A percentile compares a stretch with the other conserved stretches of the same genome.
These are phyloP conservation scores for Globisporangium abappressorium DNA, from an alignment of 352 stramenopile species.

Conservation along the genomic window DNA sequence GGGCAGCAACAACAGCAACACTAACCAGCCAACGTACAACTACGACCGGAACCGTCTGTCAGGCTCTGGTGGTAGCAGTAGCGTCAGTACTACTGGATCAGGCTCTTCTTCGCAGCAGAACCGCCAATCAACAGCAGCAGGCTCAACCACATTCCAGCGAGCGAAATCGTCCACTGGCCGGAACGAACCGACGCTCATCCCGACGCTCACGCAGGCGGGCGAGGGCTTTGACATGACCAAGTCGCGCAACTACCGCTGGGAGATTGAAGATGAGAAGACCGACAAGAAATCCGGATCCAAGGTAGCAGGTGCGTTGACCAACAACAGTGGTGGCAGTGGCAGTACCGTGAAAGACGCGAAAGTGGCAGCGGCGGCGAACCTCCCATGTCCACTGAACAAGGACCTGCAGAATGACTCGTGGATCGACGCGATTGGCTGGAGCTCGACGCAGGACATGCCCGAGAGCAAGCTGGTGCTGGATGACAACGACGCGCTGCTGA, in stretches of 20 bases:
- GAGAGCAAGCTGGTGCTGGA: slow-evolving; percentile 79
- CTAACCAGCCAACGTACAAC: not conserved
- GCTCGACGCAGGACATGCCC: slow-evolving; percentile 76
- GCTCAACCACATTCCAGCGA: slow-evolving; percentile 3
- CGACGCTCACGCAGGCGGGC: not conserved
- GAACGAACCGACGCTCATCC: not conserved
- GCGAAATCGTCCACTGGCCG: not conserved
- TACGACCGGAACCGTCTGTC: not conserved
- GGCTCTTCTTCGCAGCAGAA: not conserved
- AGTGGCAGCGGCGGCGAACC: not conserved
- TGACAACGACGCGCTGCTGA: slow-evolving; percentile 77
- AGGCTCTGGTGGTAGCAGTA: not conserved
- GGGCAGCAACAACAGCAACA: not conserved
- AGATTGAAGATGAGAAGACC: slow-evolving; percentile 32
- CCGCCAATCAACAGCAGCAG: not conserved
- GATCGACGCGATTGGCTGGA: slow-evolving; percentile 78
- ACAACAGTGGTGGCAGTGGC: not conserved
- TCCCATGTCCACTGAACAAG: slow-evolving; percentile 63
- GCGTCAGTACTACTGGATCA: not conserved
- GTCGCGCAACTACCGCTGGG: slow-evolving; percentile 75
- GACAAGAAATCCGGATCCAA: not conserved
- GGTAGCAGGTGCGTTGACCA: not conserved
- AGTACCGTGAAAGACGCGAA: not conserved
- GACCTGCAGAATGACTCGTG: slow-evolving; percentile 69
- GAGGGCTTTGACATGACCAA: slow-evolving; percentile 75